Base-by-base conservation (phyloP, 768 basidiomycete genomes). In the Mycena leptocephala region DNA sequence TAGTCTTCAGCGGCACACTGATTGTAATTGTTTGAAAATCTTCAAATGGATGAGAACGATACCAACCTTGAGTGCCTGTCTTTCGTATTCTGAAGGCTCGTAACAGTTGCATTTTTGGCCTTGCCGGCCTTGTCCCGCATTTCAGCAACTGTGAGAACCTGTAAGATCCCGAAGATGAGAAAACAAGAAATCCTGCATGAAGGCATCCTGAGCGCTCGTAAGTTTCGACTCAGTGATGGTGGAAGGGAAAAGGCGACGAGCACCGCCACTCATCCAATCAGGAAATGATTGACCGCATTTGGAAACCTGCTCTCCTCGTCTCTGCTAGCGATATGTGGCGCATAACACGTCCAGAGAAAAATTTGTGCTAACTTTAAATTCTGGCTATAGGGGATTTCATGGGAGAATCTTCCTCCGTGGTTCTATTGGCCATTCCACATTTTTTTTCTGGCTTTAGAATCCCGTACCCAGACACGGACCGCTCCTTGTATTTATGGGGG, bases 81-180 rank as follows among this genome's bases (percentile, higher is more conserved):
- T 78, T 88, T 88, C 26, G 92, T 90, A 82, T 87, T 87, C 75
- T 89, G 86, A 66, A 92, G 66, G 80, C 89, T 92, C 72, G 87
- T 85, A 20, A 91, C 87, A 22, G 90, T 84, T 2, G 88, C 87
- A 80, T 91, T 90, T 71, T 93, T 93, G n/a, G 88, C 92, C 71
- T 90, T 92, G 26, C 83, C 82, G 13, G 94, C 94, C 78, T 91
- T 92, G 48, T 90, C 90, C 81, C 93, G 93, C 64, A 95, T 82
- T 56, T 94, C 93, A 69, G 92, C 91, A 72, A 93, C 92, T 93
- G 48, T 30, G 5, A 28, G 26, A 28, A 5, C 74, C 13, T 39
- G 48, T 20, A 41, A 48, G 5, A 39, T 20, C 2, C 22, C n/a
- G 35, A 20, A 8, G 11, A n/a, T 0, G 32, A 39, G 0, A n/a